phyloP scores from a whole-genome alignment of 139 green algal genomes.

The Haematococcus lacustris region DNA sequence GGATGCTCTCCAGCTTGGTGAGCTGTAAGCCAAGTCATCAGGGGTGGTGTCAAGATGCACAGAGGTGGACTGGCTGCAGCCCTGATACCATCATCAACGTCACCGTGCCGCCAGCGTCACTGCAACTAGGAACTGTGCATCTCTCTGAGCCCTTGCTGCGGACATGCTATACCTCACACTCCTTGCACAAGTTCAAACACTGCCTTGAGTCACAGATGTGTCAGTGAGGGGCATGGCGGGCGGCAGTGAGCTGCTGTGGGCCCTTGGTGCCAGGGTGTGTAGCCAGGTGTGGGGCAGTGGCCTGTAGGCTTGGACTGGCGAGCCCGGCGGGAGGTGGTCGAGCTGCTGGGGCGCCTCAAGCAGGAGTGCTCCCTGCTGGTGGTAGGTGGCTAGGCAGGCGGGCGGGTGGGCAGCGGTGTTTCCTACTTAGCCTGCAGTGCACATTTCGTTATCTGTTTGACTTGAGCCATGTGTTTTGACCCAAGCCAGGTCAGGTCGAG shows the following conservation, averaged over 20 bases:
- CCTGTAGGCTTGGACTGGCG: slow-evolving; percentile 70
- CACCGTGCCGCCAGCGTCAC: neutral
- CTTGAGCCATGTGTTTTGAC: neutral
- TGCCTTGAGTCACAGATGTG: neutral
- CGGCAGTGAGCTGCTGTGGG: neutral
- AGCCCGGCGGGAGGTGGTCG: slow-evolving; percentile 40
- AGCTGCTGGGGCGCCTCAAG: slow-evolving; percentile 52
- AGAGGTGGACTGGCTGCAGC: neutral
- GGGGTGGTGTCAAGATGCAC: neutral
- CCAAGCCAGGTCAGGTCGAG: neutral
- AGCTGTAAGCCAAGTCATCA: neutral
- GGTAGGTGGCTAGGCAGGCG: slow-evolving; percentile 30
- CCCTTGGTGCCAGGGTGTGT: neutral
- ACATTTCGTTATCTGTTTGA: neutral
- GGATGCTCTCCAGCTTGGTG: neutral
- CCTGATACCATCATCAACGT: neutral
- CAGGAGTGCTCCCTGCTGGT: slow-evolving; percentile 75
- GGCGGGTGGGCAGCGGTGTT: neutral
- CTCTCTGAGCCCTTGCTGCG: no score
- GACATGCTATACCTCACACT: neutral
- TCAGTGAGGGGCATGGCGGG: neutral
- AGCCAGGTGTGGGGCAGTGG: neutral
- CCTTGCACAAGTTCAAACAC: neutral
- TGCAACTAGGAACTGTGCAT: neutral
- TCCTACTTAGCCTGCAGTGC: neutral